Evolutionary conservation across 257 asterid species (phyloP).

Genomic region (Fraxinus cuspidata): DNA sequence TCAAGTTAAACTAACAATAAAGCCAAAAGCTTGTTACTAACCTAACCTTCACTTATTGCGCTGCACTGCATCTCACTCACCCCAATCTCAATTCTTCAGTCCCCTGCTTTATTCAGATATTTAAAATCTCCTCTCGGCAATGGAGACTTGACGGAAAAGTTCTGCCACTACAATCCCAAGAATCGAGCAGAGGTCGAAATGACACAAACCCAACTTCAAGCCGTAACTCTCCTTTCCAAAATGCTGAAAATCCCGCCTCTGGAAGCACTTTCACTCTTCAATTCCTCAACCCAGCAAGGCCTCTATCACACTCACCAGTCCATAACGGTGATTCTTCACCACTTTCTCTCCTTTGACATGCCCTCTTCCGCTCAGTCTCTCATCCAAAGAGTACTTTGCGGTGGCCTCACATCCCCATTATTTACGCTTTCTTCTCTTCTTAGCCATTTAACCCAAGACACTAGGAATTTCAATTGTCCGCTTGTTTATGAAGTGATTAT

Average conservation of each 20-base stretch:
- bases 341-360: conserved; percentile 48
- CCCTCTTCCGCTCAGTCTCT: conserved; percentile 52
- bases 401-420: conserved; percentile 46
- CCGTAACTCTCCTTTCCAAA: conserved; percentile 44
- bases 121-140: background rate
- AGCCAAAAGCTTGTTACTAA: too few species aligned
- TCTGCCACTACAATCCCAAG: background rate
- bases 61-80: too few species aligned
- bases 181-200: conserved; percentile 13
- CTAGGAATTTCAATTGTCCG: conserved; percentile 22
- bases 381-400: conserved; percentile 49
- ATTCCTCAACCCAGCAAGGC: conserved; percentile 37
- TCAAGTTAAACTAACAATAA: too few species aligned
- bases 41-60: too few species aligned
- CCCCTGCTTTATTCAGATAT: too few species aligned
- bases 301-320: conserved; percentile 58
- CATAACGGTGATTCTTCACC: conserved; percentile 46
- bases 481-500: conserved; percentile 58
- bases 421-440: conserved; percentile 55
- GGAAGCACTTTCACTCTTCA: conserved; percentile 56
- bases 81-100: too few species aligned
- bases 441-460: conserved; percentile 35
- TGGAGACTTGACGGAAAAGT: background rate
- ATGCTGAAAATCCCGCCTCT: conserved; percentile 64
- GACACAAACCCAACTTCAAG: conserved; percentile 32